Percentiles rank a stretch among this genome's conserved stretches.
phyloP scores from a whole-genome alignment of 257 asterid genomes.

The Petunia axillaris region DNA sequence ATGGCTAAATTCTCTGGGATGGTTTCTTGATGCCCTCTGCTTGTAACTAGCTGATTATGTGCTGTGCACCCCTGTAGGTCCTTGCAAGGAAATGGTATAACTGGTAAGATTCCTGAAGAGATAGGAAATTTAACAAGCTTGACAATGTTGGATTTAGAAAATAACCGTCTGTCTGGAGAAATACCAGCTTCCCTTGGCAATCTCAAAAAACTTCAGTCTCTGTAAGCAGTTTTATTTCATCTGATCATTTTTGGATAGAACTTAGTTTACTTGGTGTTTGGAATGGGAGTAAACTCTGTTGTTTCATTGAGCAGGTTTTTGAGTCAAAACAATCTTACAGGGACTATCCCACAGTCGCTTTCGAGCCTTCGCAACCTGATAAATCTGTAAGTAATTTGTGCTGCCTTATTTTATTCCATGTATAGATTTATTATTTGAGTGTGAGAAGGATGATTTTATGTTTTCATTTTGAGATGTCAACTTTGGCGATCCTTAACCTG shows the following conservation, averaged over 20 bases:
- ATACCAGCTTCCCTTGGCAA: constrained; percentile 87
- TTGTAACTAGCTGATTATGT: constrained; percentile 11
- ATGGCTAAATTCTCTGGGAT: neutral
- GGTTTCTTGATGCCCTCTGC: neutral
- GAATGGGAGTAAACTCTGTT: constrained; percentile 15
- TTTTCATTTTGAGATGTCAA: neutral
- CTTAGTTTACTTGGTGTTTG: constrained; percentile 1
- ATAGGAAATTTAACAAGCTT: constrained; percentile 79
- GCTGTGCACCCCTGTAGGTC: constrained; percentile 49
- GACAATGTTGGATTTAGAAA: constrained; percentile 82
- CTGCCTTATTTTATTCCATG: neutral
- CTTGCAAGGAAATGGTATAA: constrained; percentile 82
- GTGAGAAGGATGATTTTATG: neutral
- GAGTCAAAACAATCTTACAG: constrained; percentile 73
- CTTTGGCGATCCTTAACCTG: constrained; percentile 1
- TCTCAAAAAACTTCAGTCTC: constrained; percentile 65
- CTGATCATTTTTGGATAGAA: neutral
- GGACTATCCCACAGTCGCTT: constrained; percentile 77
- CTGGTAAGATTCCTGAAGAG: constrained; percentile 79
- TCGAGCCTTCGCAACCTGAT: constrained; percentile 57
- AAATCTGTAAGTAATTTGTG: constrained; percentile 57
- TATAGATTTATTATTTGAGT: neutral
- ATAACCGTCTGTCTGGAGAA: constrained; percentile 72
- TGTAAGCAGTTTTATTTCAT: constrained; percentile 53
- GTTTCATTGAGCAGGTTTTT: constrained; percentile 56